Evolutionary conservation across 2,329 filamentous ascomycete species (phyloP).

Genomic region (Westerdykella sp.): DNA sequence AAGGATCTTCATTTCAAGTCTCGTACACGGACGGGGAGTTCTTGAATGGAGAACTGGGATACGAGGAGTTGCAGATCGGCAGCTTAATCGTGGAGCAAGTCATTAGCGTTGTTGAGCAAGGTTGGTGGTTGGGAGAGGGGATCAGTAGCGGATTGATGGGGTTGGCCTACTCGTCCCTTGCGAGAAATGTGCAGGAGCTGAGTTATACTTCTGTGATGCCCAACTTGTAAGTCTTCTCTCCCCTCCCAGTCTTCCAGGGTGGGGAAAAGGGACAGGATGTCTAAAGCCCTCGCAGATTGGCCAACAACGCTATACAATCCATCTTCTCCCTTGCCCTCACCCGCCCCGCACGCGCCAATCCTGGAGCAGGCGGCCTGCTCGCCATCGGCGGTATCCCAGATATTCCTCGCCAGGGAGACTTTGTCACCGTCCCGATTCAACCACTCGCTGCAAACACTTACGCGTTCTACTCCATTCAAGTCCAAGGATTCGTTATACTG

Average conservation of each 20-base stretch:
- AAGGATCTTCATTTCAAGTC: slow-evolving; percentile 12
- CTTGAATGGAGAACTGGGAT: slow-evolving; percentile 16
- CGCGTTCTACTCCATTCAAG: slow-evolving; percentile 21
- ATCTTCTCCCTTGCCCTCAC: slow-evolving; percentile 23
- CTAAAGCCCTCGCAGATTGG: slow-evolving; percentile 7
- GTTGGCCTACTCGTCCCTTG: slow-evolving; percentile 10
- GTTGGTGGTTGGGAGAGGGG: slow-evolving; percentile 24
- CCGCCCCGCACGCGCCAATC: slow-evolving; percentile 9
- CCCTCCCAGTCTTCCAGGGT: not conserved
- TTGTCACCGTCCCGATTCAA: slow-evolving; percentile 14
- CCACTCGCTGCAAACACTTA: slow-evolving; percentile 11
- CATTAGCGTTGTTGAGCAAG: slow-evolving; percentile 23
- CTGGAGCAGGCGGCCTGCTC: slow-evolving; percentile 18
- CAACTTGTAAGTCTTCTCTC: slow-evolving; percentile 15
- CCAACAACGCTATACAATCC: slow-evolving; percentile 7
- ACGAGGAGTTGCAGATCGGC: slow-evolving; percentile 16
- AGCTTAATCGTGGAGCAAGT: slow-evolving; percentile 16
- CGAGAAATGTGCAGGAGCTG: slow-evolving; percentile 4
- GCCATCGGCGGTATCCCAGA: slow-evolving; percentile 27
- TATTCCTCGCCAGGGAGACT: slow-evolving; percentile 10
- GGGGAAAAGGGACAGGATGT: not conserved
- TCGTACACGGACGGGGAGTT: slow-evolving; percentile 23
- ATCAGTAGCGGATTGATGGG: slow-evolving; percentile 26
- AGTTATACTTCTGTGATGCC: slow-evolving; percentile 21
- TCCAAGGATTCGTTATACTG: slow-evolving; percentile 20